Evolutionary conservation across 179 eudicot genomes (phyloP).

Genomic region (Patellifolia procumbens): DNA sequence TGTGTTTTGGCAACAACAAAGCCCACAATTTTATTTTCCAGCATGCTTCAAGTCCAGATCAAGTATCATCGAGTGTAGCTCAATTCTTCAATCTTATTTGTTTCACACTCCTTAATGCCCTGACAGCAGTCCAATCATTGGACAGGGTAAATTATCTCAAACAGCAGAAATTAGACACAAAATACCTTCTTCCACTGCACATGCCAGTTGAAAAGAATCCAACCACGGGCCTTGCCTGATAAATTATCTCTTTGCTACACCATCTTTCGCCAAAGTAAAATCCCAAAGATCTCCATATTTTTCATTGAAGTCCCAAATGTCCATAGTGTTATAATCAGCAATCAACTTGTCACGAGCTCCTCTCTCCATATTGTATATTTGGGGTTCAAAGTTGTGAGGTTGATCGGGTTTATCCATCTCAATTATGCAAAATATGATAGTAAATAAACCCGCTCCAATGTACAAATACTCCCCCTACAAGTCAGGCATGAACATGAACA

Average conservation of each 20-base stretch:
- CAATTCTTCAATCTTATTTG: neutral
- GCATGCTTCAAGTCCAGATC: neutral
- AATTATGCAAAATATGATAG: slow-evolving; percentile 60
- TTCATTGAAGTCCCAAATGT: slow-evolving; percentile 92
- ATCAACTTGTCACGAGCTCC: slow-evolving; percentile 85
- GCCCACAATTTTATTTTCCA: neutral
- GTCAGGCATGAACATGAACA: neutral
- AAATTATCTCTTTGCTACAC: slow-evolving; percentile 56
- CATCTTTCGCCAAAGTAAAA: slow-evolving; percentile 72
- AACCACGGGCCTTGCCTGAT: neutral
- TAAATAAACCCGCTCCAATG: slow-evolving; percentile 85
- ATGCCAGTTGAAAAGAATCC: neutral
- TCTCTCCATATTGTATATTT: slow-evolving; percentile 92
- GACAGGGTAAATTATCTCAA: neutral
- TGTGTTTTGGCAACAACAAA: neutral
- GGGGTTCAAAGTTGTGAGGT: slow-evolving; percentile 90
- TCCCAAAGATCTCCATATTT: slow-evolving; percentile 96
- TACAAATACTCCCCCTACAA: slow-evolving; percentile 82
- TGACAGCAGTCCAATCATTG: neutral
- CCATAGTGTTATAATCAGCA: slow-evolving; percentile 87
- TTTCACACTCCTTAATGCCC: neutral
- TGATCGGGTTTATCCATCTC: slow-evolving; percentile 92
- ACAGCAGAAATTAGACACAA: neutral
- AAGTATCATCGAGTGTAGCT: neutral
- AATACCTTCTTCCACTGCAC: slow-evolving; percentile 21